Evolutionary conservation across 2,329 filamentous ascomycete species (phyloP).

Genomic region (Aspergillus pseudoterreus): DNA sequence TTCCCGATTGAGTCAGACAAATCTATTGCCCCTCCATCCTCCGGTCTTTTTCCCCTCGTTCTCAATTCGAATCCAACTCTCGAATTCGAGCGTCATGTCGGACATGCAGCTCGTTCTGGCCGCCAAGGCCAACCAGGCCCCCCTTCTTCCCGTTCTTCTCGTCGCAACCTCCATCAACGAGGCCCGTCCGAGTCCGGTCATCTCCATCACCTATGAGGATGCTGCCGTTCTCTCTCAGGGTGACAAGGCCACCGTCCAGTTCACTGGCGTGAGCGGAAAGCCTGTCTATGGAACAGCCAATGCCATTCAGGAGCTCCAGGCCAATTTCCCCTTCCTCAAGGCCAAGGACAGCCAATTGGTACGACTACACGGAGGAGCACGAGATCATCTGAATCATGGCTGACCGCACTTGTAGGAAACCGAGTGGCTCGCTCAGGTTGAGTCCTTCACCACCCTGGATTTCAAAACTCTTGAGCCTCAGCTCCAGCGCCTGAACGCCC

Average conservation of each 20-base stretch:
- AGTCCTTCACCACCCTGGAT: slow-evolving; percentile 57
- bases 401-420: slow-evolving; percentile 31
- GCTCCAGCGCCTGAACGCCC: slow-evolving; percentile 75
- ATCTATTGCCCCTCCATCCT: slow-evolving; percentile 5
- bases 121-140: slow-evolving; percentile 38
- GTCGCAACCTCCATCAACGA: slow-evolving; percentile 40
- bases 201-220: slow-evolving; percentile 39
- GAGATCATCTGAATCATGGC: slow-evolving; percentile 2
- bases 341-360: slow-evolving; percentile 36
- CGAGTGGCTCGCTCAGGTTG: slow-evolving; percentile 56
- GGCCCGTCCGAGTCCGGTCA: slow-evolving; percentile 30
- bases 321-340: slow-evolving; percentile 33
- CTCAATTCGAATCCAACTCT: slow-evolving; percentile 4
- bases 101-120: slow-evolving; percentile 35
- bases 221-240: slow-evolving; percentile 29
- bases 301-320: slow-evolving; percentile 31
- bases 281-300: slow-evolving; percentile 29
- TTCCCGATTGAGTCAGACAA: slow-evolving; percentile 13
- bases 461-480: slow-evolving; percentile 78
- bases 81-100: slow-evolving; percentile 24
- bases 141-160: slow-evolving; percentile 38
- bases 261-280: slow-evolving; percentile 24
- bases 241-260: slow-evolving; percentile 34
- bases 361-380: slow-evolving; percentile 8
- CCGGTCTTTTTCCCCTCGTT: not conserved